Base-by-base conservation (phyloP, 306 rosid genomes). In the Cicer bijugum region DNA sequence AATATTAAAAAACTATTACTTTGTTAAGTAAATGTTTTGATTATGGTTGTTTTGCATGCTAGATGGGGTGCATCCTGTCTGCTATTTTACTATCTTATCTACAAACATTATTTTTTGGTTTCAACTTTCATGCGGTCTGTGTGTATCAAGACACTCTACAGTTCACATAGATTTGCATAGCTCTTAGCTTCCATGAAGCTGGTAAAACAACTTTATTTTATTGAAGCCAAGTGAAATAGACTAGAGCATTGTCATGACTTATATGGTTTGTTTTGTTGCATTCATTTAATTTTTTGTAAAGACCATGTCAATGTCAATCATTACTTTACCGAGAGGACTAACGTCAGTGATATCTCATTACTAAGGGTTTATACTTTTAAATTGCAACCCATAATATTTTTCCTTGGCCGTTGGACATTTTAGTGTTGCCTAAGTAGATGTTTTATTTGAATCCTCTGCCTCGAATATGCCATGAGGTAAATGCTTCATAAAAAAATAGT, bases 121-220 rank as follows among this genome's bases (percentile, higher is more conserved):
- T 50, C 35, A 28, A 28, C 35, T 28, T 4, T 28, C 35, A 28
- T 28, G 35, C 35, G 4, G 35, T 28, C 4, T 28, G 33, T 23
- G 33, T 28, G 33, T 28, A 28, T 28, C 33, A 28, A 28, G 33
- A 28, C 33, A 28, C 33, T 28, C 3, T 4, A 28, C 33, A 28
- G 33, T 28, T 28, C 56, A 50, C 12, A 55, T 17, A 10, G 60
- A 57, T 23, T 39, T 57, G 14, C 64, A 57, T 57, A 57, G 40
- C 16, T 57, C 16, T 57, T 55, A 23, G 64, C 40, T 57, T 57
- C 64, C 63, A 8, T 57, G 39, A 57, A 57, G 63, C 28, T 58
- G 39, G 28, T 58, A 28, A 11, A 23, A 28, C 42, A 28, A 58
- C 64, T 28, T 57, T 28, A 58, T 28, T 58, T 28, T 23, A 28